Evolutionary conservation across 371 early-diverging fungal species (phyloP).

Genomic region (Lichtheimia corymbifera): DNA sequence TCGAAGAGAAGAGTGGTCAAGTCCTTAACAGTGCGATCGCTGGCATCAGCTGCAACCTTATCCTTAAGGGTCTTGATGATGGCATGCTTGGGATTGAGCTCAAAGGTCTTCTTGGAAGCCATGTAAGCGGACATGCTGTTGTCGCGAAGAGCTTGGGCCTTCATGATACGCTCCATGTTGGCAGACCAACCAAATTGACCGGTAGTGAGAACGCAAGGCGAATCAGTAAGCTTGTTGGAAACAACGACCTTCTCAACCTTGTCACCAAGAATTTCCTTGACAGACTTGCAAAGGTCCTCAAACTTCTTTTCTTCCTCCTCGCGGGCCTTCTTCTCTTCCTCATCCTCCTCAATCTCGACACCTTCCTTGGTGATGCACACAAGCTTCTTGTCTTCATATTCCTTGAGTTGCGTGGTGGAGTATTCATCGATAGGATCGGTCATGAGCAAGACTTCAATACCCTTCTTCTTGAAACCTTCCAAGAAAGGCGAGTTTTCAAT

Average conservation of each 20-base stretch:
- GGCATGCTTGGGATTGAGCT: constrained; percentile 94
- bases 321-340: constrained; percentile 89
- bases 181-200: constrained; percentile 99
- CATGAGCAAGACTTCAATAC: constrained; percentile 95
- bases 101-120: constrained; percentile 98
- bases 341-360: constrained; percentile 96
- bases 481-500: constrained; percentile 98
- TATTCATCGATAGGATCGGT: constrained; percentile 97
- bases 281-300: constrained; percentile 80
- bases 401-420: constrained; percentile 96
- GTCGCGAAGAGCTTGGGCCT: constrained; percentile 98
- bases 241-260: constrained; percentile 98
- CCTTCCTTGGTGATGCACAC: constrained; percentile 98
- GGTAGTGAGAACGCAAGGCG: constrained; percentile 97
- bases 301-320: constrained; percentile 87
- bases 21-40: constrained; percentile 97
- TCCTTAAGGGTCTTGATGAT: constrained; percentile 91
- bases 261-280: constrained; percentile 94
- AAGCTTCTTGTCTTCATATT: constrained; percentile 98
- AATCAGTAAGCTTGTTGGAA: constrained; percentile 92
- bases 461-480: constrained; percentile 97
- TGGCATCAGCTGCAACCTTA: constrained; percentile 89
- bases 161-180: constrained; percentile 99
- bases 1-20: constrained; percentile 92
- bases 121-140: constrained; percentile 95